Conservation (phyloP, 306 rosid genomes). For the Vicia sativa region DNA sequence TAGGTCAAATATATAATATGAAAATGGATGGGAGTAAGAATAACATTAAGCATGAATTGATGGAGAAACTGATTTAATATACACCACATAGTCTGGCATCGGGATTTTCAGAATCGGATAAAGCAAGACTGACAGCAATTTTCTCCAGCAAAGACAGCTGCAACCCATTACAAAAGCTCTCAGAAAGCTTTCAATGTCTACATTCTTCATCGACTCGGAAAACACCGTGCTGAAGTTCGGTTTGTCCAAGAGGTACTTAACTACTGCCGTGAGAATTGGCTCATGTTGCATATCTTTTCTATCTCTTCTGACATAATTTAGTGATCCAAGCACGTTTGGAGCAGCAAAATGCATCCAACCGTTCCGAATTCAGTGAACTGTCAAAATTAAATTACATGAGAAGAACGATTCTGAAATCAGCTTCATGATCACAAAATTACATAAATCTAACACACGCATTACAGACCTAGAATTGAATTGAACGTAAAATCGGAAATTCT, state of each 20-base stretch:
- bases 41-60: slow-evolving; percentile 24
- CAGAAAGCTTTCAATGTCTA: slow-evolving; percentile 74
- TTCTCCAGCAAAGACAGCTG: slow-evolving; percentile 72
- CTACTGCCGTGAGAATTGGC: slow-evolving; percentile 56
- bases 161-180: slow-evolving; percentile 59
- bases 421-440: too few species aligned
- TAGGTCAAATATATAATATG: slow-evolving; percentile 14
- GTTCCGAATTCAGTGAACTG: slow-evolving; percentile 83
- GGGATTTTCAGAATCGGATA: slow-evolving; percentile 83
- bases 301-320: slow-evolving; percentile 52
- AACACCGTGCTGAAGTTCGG: slow-evolving; percentile 85
- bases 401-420: too few species aligned
- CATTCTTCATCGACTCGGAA: slow-evolving; percentile 68
- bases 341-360: slow-evolving; percentile 82
- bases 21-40: slow-evolving; percentile 6
- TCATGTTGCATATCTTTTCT: slow-evolving; percentile 53
- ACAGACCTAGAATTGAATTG: neutral
- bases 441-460: too few species aligned
- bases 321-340: slow-evolving; percentile 81
- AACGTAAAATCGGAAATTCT: neutral
- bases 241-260: slow-evolving; percentile 69
- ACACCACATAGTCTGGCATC: slow-evolving; percentile 76
- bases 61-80: slow-evolving; percentile 35
- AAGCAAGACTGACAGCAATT: slow-evolving; percentile 79
- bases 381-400: neutral